Base-by-base conservation (phyloP, 1,284 basidiomycete genomes). In the Heliocybe sulcata region DNA sequence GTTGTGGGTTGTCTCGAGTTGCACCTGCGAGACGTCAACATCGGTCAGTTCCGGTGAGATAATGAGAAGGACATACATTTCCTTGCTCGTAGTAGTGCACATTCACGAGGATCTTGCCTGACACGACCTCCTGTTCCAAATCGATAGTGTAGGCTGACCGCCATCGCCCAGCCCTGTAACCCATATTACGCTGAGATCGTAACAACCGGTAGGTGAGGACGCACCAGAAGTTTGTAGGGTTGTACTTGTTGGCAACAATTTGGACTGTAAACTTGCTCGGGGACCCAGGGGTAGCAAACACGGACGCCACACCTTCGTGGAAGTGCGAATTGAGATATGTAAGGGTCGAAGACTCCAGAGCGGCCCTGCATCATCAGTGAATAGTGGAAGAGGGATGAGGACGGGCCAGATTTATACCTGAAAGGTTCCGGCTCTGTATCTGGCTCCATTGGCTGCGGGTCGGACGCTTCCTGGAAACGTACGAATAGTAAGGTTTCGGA, bases 11-110 rank as follows among this genome's bases (percentile, higher is more conserved):
- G 94, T 90, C 23, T 85, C 77, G 31, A 98, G 79, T 80, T 97
- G 94, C 29, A 96, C 92, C 90, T 96, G 31, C 33, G 35, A 31
- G 23, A 42, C 10, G 35, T 16, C 31, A 14, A 23, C 11, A 52
- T 31, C 25, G 33, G 29, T 9, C 33, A 3, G 12, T 8, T 10
- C 22, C 29, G 53, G 45, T n/a, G 22, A 29, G 23, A 47, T 12
- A 54, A 35, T 23, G 29, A n/a, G n/a, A 19, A 23, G 12, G 10
- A 67, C 79, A 56, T 59, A 94, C 94, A 66, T 95, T 95, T 63
- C 93, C 94, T 70, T 96, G 93, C 69, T 98, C 94, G 65, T 94
- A 98, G 67, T 98, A 98, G 69, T 98, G 94, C 23, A 96, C 87
- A 64, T 94, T 90, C 49, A 93, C 80, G 20, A 87, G 72, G 26